phyloP scores from a whole-genome alignment of 2,329 filamentous ascomycete genomes.

The Domatiomyces globalis region DNA sequence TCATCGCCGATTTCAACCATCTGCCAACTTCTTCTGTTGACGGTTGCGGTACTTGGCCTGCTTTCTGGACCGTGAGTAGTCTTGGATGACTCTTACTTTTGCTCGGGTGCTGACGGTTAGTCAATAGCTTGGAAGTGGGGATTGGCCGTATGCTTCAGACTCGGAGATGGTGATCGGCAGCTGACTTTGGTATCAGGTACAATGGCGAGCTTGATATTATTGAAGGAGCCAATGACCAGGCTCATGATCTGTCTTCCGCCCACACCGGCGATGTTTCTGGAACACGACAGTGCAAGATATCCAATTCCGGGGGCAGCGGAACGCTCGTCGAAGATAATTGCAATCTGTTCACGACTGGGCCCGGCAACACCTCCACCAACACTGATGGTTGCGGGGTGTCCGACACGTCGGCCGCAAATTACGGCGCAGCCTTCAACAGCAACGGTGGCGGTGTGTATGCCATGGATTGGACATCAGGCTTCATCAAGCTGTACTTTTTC shows the following conservation, averaged over 20 bases:
- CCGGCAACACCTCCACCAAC: slow-evolving; percentile 25
- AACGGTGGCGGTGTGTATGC: slow-evolving; percentile 52
- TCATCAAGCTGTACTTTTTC: slow-evolving; percentile 58
- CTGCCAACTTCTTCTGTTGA: slow-evolving; percentile 26
- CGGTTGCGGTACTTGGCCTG: slow-evolving; percentile 35
- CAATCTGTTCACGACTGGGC: slow-evolving; percentile 22
- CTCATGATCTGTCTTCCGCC: slow-evolving; percentile 30
- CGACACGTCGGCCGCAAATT: slow-evolving; percentile 20
- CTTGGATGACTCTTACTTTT: slow-evolving; percentile 20
- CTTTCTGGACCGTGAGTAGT: slow-evolving; percentile 26
- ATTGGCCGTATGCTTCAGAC: no score
- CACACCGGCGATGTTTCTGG: slow-evolving; percentile 29
- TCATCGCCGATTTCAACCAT: slow-evolving; percentile 35
- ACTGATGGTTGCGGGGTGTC: slow-evolving; percentile 28
- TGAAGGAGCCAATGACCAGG: slow-evolving; percentile 35
- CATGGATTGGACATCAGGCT: slow-evolving; percentile 57
- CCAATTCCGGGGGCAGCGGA: slow-evolving; percentile 35
- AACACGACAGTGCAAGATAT: slow-evolving; percentile 25
- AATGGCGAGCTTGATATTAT: slow-evolving; percentile 40
- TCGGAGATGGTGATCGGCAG: no score
- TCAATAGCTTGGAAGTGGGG: no score
- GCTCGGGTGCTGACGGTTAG: no score
- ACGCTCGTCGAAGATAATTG: slow-evolving; percentile 35
- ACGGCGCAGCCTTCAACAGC: slow-evolving; percentile 41
- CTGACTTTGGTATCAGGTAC: background rate